phyloP scores from a whole-genome alignment of 192 early-diverging fungal species.

The Coemansia sp. region DNA sequence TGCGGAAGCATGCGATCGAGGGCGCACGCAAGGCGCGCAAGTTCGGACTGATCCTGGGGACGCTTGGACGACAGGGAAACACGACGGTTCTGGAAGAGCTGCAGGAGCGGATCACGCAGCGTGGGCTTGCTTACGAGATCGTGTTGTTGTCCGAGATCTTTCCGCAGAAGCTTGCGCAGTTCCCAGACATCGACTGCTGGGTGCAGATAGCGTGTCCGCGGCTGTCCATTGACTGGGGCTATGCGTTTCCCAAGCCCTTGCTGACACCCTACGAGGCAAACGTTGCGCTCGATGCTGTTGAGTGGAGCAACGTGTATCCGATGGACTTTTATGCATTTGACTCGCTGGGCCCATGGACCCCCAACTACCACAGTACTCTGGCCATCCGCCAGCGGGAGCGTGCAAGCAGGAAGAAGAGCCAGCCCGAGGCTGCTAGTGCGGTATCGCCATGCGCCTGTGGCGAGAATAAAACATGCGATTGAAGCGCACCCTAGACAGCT shows the following conservation, averaged over 20 bases:
- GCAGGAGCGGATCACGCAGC: constrained; percentile 63
- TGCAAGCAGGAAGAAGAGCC: constrained; percentile 15
- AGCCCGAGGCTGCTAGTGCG: neutral
- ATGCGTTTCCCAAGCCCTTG: constrained; percentile 88
- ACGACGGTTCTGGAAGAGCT: constrained; percentile 87
- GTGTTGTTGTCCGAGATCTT: constrained; percentile 95
- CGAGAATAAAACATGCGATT: neutral
- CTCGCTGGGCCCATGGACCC: constrained; percentile 89
- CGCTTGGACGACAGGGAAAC: constrained; percentile 93
- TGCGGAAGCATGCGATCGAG: constrained; percentile 84
- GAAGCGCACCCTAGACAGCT: neutral
- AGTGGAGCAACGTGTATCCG: constrained; percentile 87
- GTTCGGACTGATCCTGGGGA: constrained; percentile 92
- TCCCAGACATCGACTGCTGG: constrained; percentile 84
- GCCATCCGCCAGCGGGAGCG: constrained; percentile 33
- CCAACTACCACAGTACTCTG: constrained; percentile 68
- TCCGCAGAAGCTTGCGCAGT: constrained; percentile 87
- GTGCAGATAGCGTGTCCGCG: constrained; percentile 96
- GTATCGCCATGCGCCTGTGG: neutral
- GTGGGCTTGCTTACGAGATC: constrained; percentile 63
- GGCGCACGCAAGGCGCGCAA: constrained; percentile 69
- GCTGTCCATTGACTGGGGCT: constrained; percentile 98
- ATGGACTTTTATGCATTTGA: constrained; percentile 98
- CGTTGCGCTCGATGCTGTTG: constrained; percentile 74
- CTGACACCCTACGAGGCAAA: constrained; percentile 94